Evolutionary conservation across 2,329 filamentous ascomycete species (phyloP).

Genomic region (Epichloe bromicola): DNA sequence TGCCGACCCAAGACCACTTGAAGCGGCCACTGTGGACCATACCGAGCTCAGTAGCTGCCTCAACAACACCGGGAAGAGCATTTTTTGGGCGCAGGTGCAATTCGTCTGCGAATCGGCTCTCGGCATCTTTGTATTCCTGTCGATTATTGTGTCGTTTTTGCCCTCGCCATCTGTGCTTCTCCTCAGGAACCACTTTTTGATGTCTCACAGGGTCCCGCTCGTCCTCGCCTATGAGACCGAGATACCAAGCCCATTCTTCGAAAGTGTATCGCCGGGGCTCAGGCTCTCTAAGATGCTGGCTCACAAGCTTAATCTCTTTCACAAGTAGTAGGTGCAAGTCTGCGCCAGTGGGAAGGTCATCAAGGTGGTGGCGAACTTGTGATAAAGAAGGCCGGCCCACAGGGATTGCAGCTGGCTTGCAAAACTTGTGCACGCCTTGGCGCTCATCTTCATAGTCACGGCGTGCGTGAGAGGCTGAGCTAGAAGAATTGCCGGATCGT

Average conservation of each 20-base stretch:
- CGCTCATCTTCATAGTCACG: not conserved
- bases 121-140: not conserved
- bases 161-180: conserved; percentile 9
- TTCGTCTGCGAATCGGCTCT: not conserved
- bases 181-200: conserved; percentile 22
- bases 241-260: conserved; percentile 78
- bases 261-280: conserved; percentile 58
- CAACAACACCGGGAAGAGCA: conserved; percentile 1
- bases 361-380: conserved; percentile 21
- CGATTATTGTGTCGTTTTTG: not conserved
- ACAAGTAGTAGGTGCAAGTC: conserved; percentile 55
- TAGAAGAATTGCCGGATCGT: not conserved
- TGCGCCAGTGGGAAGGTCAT: conserved; percentile 27
- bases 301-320: conserved; percentile 55
- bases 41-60: conserved; percentile 3
- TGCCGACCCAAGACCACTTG: conserved; percentile 62
- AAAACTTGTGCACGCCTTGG: conserved; percentile 5
- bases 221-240: conserved; percentile 60
- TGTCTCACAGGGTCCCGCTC: conserved; percentile 39
- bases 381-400: conserved; percentile 20
- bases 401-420: not conserved
- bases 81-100: not conserved
- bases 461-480: not conserved
- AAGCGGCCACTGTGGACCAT: conserved; percentile 18
- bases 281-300: conserved; percentile 44